Base-by-base conservation (phyloP, 192 early-diverging fungal species). In the Phycomyces nitens region DNA sequence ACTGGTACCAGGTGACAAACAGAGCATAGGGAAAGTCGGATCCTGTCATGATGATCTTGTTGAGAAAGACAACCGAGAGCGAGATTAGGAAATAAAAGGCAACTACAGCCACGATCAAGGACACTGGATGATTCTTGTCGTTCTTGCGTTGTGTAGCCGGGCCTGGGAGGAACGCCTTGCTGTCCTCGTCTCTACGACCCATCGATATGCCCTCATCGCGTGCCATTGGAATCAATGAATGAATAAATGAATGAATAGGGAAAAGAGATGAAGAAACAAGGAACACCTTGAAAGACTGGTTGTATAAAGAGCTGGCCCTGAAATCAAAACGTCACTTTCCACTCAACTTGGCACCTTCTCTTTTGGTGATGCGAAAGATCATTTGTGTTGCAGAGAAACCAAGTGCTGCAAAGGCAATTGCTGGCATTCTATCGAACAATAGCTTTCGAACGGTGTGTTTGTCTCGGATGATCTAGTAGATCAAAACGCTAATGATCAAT, bases 361-460 rank as follows among this genome's bases (percentile, higher is more conserved):
- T 49, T 60, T 8, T 15, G n/a, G 43, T 0, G 20, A 39, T 24
- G 5, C 11, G 16, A n/a, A 39, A 27, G 18, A 64, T 97, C 14
- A 70, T 98, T n/a, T 96, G 94, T 74, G 94, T 98, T 38, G 96
- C 96, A 52, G 96, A 98, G 68, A 98, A 98, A 75, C 91, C 91
- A 54, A 89, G 88, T 53, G 90, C 94, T 62, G 82, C 94, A 18
- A 93, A 91, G 68, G 77, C 84, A 18, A 81, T 97, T n/a, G 88
- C 91, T 0, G 68, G 74, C 34, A 88, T 96, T 42, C 82, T 98
- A 5, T 85, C 89, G 1, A 65, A 84, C 23, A 82, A 79, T 1
- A 62, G 63, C n/a, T 76, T 64, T 53, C 29, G 41, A 22, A 53
- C 70, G 27, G 75, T 76, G 75, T 53, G 56, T 52, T 22, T 53